Conservation (phyloP, 1,284 basidiomycete species). For the Moniliella sp. region DNA sequence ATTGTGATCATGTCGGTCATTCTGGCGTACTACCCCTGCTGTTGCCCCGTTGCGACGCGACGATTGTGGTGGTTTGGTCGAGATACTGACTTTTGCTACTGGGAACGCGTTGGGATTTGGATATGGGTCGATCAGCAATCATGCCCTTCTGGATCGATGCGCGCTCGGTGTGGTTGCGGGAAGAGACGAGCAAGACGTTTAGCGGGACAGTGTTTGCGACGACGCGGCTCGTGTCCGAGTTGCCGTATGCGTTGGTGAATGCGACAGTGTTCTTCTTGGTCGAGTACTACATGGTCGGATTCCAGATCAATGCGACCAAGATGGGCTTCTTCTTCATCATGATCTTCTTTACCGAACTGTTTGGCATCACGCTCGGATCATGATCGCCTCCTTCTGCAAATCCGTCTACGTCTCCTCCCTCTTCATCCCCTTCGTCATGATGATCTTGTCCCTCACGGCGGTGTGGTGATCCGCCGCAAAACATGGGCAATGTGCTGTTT, state of each 20-base stretch:
- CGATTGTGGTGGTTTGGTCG: constrained; percentile 15
- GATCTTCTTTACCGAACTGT: constrained; percentile 16
- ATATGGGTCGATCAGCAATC: constrained; percentile 36
- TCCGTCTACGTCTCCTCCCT: constrained; percentile 49
- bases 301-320: constrained; percentile 37
- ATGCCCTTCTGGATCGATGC: constrained; percentile 68
- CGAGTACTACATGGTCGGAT: constrained; percentile 44
- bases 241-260: constrained; percentile 49
- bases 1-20: constrained; percentile 52
- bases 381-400: constrained; percentile 37
- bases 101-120: background rate
- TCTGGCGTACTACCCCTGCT: constrained; percentile 42
- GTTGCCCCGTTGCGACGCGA: constrained; percentile 11
- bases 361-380: constrained; percentile 11
- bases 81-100: constrained; percentile 11
- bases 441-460: constrained; percentile 33
- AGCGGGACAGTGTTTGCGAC: constrained; percentile 28
- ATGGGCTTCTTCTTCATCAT: constrained; percentile 53
- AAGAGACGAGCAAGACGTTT: constrained; percentile 22
- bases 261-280: constrained; percentile 9
- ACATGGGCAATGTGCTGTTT: background rate
- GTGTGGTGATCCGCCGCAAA: constrained; percentile 48
- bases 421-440: constrained; percentile 51
- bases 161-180: constrained; percentile 35
- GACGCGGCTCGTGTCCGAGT: constrained; percentile 34